Evolutionary conservation across 2,329 filamentous ascomycete species (phyloP).

Genomic region (Chalara sp.): DNA sequence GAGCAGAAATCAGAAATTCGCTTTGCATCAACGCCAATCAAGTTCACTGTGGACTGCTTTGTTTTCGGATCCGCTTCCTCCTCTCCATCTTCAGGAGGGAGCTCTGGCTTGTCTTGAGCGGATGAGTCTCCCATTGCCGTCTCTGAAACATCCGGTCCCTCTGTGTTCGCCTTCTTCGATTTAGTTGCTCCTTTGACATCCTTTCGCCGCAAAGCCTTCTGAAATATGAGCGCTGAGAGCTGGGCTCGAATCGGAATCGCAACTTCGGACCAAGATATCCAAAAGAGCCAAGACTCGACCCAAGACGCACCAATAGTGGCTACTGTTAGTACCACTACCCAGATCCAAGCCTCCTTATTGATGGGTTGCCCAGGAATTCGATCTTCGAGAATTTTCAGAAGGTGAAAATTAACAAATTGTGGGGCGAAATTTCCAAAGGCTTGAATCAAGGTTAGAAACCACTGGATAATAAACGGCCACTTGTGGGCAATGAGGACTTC

Average conservation of each 20-base stretch:
- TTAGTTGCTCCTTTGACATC: conserved; percentile 60
- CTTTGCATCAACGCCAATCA: conserved; percentile 69
- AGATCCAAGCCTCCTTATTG: conserved; percentile 53
- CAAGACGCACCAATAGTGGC: conserved; percentile 46
- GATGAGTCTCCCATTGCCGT: not conserved
- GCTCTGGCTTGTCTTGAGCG: conserved; percentile 26
- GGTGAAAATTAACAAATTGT: conserved; percentile 60
- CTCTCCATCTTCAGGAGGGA: conserved; percentile 20
- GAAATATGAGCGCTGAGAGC: conserved; percentile 65
- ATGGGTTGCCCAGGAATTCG: conserved; percentile 39
- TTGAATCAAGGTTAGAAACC: conserved; percentile 39
- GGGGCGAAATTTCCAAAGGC: conserved; percentile 53
- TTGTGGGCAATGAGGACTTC: conserved; percentile 53
- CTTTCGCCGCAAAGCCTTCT: conserved; percentile 70
- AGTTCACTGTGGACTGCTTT: conserved; percentile 67
- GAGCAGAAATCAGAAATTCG: conserved; percentile 63
- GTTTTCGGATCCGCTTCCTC: conserved; percentile 48
- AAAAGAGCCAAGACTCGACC: conserved; percentile 60
- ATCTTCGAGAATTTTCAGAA: conserved; percentile 58
- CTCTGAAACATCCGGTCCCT: conserved; percentile 18
- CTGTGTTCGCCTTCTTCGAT: conserved; percentile 28
- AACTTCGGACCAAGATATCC: conserved; percentile 57
- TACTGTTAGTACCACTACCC: conserved; percentile 58
- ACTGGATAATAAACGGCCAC: conserved; percentile 49
- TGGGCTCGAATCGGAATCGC: conserved; percentile 62